A percentile compares a stretch with the other conserved stretches of the same genome.
phyloP scores from a whole-genome alignment of 805 yeast genomes.

The Saccharomycopsis babjevae region DNA sequence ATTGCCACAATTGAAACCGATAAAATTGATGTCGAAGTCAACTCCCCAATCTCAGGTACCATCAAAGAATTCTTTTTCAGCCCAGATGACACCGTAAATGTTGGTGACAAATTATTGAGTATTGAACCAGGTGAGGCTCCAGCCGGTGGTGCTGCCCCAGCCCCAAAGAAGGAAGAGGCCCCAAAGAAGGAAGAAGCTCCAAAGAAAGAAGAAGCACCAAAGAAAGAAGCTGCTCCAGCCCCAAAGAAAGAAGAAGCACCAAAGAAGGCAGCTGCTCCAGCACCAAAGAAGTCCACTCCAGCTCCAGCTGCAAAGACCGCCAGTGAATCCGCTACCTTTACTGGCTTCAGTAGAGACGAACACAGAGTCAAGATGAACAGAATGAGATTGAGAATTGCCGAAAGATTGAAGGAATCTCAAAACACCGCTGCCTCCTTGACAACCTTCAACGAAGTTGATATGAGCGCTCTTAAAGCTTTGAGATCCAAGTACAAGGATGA shows the following conservation, averaged over 20 bases:
- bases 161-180: conserved; percentile 26
- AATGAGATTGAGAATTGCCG: conserved; percentile 98
- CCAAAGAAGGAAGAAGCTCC: conserved; percentile 20
- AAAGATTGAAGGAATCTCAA: conserved; percentile 97
- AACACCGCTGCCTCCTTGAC: conserved; percentile 97
- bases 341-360: conserved; percentile 70
- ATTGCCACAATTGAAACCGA: conserved; percentile 97
- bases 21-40: conserved; percentile 94
- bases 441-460: conserved; percentile 96
- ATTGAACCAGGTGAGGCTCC: conserved; percentile 74
- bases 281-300: conserved; percentile 23
- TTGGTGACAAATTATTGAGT: conserved; percentile 85
- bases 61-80: conserved; percentile 71
- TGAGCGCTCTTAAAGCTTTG: conserved; percentile 85
- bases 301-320: conserved; percentile 21
- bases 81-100: conserved; percentile 89
- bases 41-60: conserved; percentile 87
- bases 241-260: conserved; percentile 23
- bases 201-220: conserved; percentile 24
- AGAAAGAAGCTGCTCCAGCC: conserved; percentile 23
- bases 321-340: conserved; percentile 25
- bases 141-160: conserved; percentile 38
- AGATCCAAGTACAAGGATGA: conserved; percentile 96
- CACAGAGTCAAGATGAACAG: conserved; percentile 96
- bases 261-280: conserved; percentile 20